A percentile compares a stretch with the other conserved stretches of the same genome.
These are phyloP conservation scores for Fraxinus cuspidata DNA, from an alignment of 257 asterid species.

Conservation along the genomic window DNA sequence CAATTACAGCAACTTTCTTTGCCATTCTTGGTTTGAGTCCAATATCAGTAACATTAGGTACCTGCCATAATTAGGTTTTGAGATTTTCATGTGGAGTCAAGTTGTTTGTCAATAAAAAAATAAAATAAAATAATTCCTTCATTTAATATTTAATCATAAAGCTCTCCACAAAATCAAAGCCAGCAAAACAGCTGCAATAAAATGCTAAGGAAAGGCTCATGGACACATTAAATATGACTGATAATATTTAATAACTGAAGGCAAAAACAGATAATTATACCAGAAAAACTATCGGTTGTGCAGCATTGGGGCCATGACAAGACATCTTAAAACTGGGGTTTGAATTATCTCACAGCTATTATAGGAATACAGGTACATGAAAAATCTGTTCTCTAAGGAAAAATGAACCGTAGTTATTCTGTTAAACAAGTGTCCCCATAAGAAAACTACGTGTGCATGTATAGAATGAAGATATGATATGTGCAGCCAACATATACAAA, in stretches of 20 bases:
- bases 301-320: neutral
- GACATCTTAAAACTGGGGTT: neutral
- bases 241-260: neutral
- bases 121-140: neutral
- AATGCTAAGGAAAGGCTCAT: neutral
- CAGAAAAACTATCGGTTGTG: slow-evolving; percentile 2
- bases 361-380: neutral
- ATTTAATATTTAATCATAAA: neutral
- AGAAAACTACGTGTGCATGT: neutral
- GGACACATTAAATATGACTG: neutral
- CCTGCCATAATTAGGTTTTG: slow-evolving; percentile 40
- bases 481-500: neutral
- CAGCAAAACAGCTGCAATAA: neutral
- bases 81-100: slow-evolving; percentile 6
- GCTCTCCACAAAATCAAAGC: neutral
- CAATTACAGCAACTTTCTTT: slow-evolving; percentile 85
- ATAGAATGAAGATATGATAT: neutral
- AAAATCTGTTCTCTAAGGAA: neutral
- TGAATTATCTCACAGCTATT: neutral
- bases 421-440: neutral
- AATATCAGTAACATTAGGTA: slow-evolving; percentile 81
- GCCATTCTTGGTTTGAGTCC: slow-evolving; percentile 89
- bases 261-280: neutral
- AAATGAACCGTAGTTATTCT: neutral
- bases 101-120: slow-evolving; percentile 10